Conservation (phyloP, 768 basidiomycete species). For the Leccinum disarticulatum region DNA sequence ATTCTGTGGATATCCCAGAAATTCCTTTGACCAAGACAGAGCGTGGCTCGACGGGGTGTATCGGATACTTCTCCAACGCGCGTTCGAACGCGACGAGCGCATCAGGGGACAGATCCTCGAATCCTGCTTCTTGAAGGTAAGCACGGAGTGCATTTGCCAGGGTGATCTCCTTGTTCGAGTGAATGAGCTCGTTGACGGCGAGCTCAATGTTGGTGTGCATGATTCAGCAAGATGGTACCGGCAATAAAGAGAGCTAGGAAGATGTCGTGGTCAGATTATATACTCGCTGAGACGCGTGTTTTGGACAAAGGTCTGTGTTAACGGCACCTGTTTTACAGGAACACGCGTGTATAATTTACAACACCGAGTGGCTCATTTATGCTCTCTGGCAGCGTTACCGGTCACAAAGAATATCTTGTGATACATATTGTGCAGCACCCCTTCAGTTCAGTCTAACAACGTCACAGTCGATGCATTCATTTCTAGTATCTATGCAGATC, state of each 20-base stretch:
- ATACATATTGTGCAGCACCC: not conserved
- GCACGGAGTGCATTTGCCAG: constrained; percentile 11
- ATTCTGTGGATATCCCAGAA: constrained; percentile 3
- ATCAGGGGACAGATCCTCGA: constrained; percentile 5
- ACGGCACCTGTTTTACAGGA: not conserved
- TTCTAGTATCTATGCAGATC: not conserved
- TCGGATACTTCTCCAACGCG: constrained; percentile 18
- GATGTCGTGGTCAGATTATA: not conserved
- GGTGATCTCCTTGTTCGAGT: constrained; percentile 7
- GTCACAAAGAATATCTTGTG: not conserved
- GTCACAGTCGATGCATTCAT: not conserved
- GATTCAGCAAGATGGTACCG: not conserved
- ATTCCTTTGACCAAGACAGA: constrained; percentile 1
- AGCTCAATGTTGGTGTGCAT: constrained; percentile 17
- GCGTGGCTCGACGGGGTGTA: constrained; percentile 3
- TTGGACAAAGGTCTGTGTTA: constrained; percentile 8
- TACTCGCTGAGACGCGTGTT: constrained; percentile 1
- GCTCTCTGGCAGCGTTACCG: not conserved
- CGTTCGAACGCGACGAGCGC: constrained; percentile 15
- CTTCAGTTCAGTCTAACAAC: not conserved
- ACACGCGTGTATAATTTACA: not conserved
- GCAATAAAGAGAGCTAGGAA: not conserved
- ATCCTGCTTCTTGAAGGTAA: constrained; percentile 15
- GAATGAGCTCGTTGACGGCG: constrained; percentile 11
- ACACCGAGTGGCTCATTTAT: constrained; percentile 6